A percentile compares a stretch with the other conserved stretches of the same genome.
Conservation (phyloP, 176 grass and related monocot species). For the Saccharum officinarum region DNA sequence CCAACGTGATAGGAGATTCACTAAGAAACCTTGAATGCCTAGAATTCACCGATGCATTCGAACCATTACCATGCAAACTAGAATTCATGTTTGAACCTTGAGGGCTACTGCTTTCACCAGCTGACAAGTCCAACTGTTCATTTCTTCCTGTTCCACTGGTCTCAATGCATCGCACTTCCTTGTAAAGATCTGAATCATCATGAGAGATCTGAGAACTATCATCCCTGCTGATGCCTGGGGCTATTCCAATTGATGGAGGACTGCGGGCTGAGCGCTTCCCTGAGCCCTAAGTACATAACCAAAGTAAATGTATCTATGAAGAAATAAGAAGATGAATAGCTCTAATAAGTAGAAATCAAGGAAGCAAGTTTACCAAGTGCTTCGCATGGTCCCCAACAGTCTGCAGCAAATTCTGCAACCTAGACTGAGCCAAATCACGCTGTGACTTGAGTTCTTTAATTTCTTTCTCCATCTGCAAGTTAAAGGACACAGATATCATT, state of each 20-base stretch:
- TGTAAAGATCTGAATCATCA: conserved; percentile 73
- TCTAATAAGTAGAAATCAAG: background rate
- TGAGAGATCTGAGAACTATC: conserved; percentile 43
- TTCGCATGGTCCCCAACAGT: conserved; percentile 60
- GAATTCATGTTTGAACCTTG: conserved; percentile 22
- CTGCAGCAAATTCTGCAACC: conserved; percentile 66
- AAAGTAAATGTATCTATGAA: conserved; percentile 33
- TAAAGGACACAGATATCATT: conserved; percentile 20
- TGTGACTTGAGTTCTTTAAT: conserved; percentile 87
- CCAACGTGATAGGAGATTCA: conserved; percentile 68
- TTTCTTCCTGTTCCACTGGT: conserved; percentile 38
- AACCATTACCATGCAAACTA: conserved; percentile 34
- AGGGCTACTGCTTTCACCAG: conserved; percentile 49
- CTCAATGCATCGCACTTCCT: conserved; percentile 91
- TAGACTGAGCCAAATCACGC: conserved; percentile 69
- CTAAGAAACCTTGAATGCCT: conserved; percentile 37
- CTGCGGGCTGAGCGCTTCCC: conserved; percentile 51
- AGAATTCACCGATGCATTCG: conserved; percentile 44
- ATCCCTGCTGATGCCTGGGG: conserved; percentile 35
- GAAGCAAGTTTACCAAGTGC: conserved; percentile 48
- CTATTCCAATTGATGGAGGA: conserved; percentile 51
- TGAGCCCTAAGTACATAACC: conserved; percentile 48
- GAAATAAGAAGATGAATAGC: background rate
- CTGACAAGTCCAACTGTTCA: conserved; percentile 37
- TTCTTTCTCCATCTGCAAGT: conserved; percentile 85